Evolutionary conservation across 140 eudicot genomes (phyloP), one percentile per base, ranked within the genome.

Genomic region (Oenanthe javanica): DNA sequence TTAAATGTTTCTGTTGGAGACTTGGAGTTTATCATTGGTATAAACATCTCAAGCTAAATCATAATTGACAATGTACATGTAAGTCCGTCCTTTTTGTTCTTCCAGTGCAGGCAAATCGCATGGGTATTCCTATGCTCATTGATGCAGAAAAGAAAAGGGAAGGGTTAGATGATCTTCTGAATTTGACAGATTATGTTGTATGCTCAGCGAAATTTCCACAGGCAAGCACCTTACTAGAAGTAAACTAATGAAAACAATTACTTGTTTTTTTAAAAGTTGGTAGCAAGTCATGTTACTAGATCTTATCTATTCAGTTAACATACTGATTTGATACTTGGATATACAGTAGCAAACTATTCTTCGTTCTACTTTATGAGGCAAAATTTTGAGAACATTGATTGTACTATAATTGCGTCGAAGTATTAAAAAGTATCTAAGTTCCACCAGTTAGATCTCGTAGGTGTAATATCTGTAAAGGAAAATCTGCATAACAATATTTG

Each of bases 121-220:
- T 85, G 79, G 84, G 86, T 36, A 89, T 95, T 74, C 97, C 99
- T 54, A 91, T 95, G 82, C 77, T 95, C 73, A 77, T 92, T 84
- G 99, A 95, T 80, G 97, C 97, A 64, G 99, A 95, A 87, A 87
- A 85, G 84, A 88, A 89, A 86, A 86, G 96, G 80, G 97, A 95
- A 77, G 97, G 97, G 2, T 57, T 92, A 77, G 96, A 92, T 61
- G 93, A 91, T 75, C 96, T 92, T 83, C 77, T 95, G 80, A 86
- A 55, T 63, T 77, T 90, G 59, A 84, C 97, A 42, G 87, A 80
- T 77, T 95, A 90, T 82, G 90, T 84, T n/a, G 90, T 95, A 18
- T 95, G 99, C 90, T 88, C 99, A 2, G 93, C 92, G 31, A 90
- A 88, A 81, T 90, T 90, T 87, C 97, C 99, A 45, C 92, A 92